Evolutionary conservation across 2,329 filamentous ascomycete genomes (phyloP), one percentile per base, ranked within the genome.

Genomic region (Venturia nashicola): DNA sequence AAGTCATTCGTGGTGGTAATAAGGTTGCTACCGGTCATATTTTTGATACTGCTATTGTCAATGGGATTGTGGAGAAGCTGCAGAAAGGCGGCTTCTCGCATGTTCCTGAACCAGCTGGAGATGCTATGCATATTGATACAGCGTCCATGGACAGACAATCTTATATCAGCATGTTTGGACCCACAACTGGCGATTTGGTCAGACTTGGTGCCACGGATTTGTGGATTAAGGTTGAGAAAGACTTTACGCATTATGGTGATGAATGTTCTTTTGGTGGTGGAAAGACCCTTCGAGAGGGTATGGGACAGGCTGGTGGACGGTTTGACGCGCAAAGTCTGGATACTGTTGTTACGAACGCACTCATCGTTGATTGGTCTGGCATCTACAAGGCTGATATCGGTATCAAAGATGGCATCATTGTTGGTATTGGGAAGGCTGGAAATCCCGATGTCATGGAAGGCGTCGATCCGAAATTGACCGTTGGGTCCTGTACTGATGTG

Each of bases 381-480:
- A 96, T 97, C 71, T 95, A 90, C 80, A 97, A 97, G 78, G 93
- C 92, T 6, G 93, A 97, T 74, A 96, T 97, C 72, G 93, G 93
- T 36, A 86, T 97, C 74, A 96, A 95, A 75, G 76, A 91, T 68
- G 92, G 93, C 2, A 73, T 88, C 46, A 97, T 97, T 70, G 86
- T 87, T 36, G 93, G 86, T 0, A 93, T 97, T 69, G 93, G 93
- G 65, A 97, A 97, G 76, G 91, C 93, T 18, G 93, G 93, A 23
- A 97, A 97, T 71, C 93, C 93, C n/a, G 93, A 97, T 75, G 85
- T 96, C 59, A 97, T 97, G 93, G 88, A 94, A 40, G 90, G 90
- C 5, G 90, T 97, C 7, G 80, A 87, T 65, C 80, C 85, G 0
- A 82, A 86, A 64, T 85, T 97, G 86, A 78, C 96, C 1, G 85